A percentile compares a stretch with the other conserved stretches of the same genome.
phyloP scores from a whole-genome alignment of 1,284 basidiomycete species.

The Ceratobasidium theobromae region DNA sequence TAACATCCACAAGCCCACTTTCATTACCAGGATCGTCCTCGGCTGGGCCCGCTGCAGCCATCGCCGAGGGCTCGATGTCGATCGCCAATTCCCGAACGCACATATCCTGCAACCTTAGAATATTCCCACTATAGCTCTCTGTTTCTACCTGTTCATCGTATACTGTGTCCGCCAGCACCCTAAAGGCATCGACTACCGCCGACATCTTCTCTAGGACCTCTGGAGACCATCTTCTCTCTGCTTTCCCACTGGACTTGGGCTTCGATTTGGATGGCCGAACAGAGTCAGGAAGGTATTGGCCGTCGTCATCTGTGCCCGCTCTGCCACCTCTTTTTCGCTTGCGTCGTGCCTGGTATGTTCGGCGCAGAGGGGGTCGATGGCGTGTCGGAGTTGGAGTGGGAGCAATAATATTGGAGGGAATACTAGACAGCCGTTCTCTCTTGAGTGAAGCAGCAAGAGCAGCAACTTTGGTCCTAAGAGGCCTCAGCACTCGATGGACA shows the following conservation, averaged over 20 bases:
- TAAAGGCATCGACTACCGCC: constrained; percentile 17
- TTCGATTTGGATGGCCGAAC: constrained; percentile 1
- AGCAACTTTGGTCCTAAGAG: constrained; percentile 15
- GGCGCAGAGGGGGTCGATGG: constrained; percentile 7
- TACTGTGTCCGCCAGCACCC: constrained; percentile 11
- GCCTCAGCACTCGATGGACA: constrained; percentile 10
- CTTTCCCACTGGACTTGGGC: background rate
- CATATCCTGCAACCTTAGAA: constrained; percentile 4
- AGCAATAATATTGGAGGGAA: background rate
- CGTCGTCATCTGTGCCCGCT: constrained; percentile 1
- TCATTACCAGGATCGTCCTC: background rate
- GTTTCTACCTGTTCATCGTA: constrained; percentile 22
- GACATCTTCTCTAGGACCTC: background rate
- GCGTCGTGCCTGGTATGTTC: constrained; percentile 10
- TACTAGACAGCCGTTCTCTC: background rate
- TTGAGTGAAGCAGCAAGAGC: constrained; percentile 9
- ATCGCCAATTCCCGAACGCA: background rate
- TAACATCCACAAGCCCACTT: constrained; percentile 3
- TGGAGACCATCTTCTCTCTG: constrained; percentile 8
- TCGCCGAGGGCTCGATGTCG: constrained; percentile 10
- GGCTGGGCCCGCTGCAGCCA: background rate
- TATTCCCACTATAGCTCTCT: background rate
- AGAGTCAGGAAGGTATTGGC: background rate
- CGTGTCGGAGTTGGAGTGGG: constrained; percentile 20
- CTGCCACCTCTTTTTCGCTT: constrained; percentile 11